Base-by-base conservation (phyloP, 1,139 yeast species). In the Ogataea hybrid region DNA sequence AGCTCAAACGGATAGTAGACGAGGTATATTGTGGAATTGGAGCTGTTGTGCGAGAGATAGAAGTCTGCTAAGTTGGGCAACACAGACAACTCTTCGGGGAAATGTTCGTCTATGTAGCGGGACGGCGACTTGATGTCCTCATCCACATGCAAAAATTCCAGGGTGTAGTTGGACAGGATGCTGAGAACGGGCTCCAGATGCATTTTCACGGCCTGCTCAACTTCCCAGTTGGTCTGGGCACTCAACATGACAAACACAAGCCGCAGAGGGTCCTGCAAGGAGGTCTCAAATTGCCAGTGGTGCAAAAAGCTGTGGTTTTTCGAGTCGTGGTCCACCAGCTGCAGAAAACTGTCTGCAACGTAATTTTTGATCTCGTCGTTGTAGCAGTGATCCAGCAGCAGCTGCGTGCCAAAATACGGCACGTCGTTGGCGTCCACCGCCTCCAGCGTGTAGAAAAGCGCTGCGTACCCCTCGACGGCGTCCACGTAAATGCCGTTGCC, bases 381-480 rank as follows among this genome's bases (percentile, higher is more conserved):
- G 56, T 77, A 77, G 10, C 81, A 63, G 49, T 77, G 77, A 45
- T 78, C 77, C 11, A 80, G 49, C 18, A 84, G 55, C 1, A 83
- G 70, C 47, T 79, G 84, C 0, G 84, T 73, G 6, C 79, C 66
- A 44, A 75, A 72, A 48, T 71, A 81, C 0, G 90, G 89, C 28
- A 83, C 58, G 47, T 76, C 81, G 47, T 81, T 83, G 10, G 66
- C 59, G 38, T 71, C 71, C n/a, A 83, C 69, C 9, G 77, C 57
- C 2, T 65, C 67, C 34, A 77, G 61, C 25, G 72, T 67, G 54
- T 75, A 79, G 46, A 63, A 69, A 7, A 81, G 62, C 3, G 67
- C 66, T 0, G 79, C 77, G 42, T 64, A 70, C 20, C 73, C 68
- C 2, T 63, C 65, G 12, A 63, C 63, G 39, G 67, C 55, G 42